Conservation (phyloP, 768 basidiomycete species). For the Ramaria sp. region DNA sequence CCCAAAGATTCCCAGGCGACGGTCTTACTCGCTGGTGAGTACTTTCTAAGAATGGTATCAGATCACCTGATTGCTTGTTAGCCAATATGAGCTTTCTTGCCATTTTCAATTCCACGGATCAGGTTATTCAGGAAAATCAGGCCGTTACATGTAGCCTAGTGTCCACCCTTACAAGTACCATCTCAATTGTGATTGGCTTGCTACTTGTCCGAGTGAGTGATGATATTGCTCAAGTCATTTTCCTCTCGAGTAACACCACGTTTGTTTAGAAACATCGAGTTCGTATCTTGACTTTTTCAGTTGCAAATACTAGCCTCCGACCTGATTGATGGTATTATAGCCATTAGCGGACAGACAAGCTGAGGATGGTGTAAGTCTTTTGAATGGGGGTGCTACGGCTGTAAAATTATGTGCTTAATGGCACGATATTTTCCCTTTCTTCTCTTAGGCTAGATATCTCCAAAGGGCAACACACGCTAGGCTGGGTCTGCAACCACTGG, state of each 20-base stretch:
- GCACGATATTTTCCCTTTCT: background rate
- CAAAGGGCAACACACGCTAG: background rate
- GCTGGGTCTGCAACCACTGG: background rate
- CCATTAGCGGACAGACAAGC: background rate
- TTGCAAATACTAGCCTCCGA: background rate
- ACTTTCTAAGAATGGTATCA: background rate
- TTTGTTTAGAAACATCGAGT: background rate
- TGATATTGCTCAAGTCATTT: background rate
- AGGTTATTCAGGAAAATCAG: background rate
- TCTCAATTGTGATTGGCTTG: constrained; percentile 1
- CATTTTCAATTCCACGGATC: background rate
- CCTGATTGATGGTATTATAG: background rate
- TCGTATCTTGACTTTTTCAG: background rate
- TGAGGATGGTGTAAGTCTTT: background rate
- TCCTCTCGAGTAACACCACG: background rate
- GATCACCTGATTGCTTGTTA: background rate
- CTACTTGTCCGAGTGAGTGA: background rate
- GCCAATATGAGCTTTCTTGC: constrained; percentile 4
- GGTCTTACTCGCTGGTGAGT: background rate
- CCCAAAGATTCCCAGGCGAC: background rate
- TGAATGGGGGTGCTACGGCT: background rate
- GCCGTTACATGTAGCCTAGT: constrained; percentile 1
- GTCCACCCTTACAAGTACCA: background rate
- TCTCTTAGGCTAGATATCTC: background rate
- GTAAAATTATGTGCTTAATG: background rate